Evolutionary conservation across 208 protist species (phyloP).

Genomic region (Angomonas deanei): DNA sequence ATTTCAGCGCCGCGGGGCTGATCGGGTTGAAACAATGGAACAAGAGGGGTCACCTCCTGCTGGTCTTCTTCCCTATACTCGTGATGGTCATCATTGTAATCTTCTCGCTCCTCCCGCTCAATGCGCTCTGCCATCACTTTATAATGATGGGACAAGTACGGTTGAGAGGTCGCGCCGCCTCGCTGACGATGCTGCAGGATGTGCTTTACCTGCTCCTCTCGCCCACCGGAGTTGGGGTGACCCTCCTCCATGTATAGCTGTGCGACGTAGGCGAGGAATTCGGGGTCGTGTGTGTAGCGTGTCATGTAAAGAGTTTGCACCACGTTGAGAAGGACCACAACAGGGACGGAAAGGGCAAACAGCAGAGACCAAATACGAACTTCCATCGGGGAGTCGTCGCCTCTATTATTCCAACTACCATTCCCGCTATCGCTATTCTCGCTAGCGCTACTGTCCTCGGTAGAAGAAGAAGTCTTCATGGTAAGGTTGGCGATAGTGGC

Average conservation of each 20-base stretch:
- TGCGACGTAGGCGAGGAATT: constrained; percentile 7
- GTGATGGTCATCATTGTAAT: neutral
- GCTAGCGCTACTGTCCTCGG: neutral
- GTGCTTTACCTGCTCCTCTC: neutral
- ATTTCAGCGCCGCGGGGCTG: neutral
- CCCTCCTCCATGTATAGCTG: neutral
- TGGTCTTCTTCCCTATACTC: too few species aligned
- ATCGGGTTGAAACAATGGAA: neutral
- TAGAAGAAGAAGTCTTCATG: too few species aligned
- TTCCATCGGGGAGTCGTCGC: constrained; percentile 4
- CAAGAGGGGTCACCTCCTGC: too few species aligned
- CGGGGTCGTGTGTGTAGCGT: constrained; percentile 36
- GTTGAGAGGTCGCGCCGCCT: neutral
- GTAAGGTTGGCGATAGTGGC: constrained; percentile 27
- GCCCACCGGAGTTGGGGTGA: neutral
- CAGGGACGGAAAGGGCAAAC: constrained; percentile 67
- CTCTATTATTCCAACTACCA: neutral
- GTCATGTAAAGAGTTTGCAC: constrained; percentile 75
- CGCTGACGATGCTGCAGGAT: neutral
- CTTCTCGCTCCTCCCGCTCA: neutral
- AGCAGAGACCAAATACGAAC: constrained; percentile 47
- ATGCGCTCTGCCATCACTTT: neutral
- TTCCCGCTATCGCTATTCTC: neutral
- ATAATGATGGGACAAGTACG: neutral
- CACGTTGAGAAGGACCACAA: constrained; percentile 65